Evolutionary conservation across 2,329 filamentous ascomycete species (phyloP).

Genomic region (Anthostomella pinea): DNA sequence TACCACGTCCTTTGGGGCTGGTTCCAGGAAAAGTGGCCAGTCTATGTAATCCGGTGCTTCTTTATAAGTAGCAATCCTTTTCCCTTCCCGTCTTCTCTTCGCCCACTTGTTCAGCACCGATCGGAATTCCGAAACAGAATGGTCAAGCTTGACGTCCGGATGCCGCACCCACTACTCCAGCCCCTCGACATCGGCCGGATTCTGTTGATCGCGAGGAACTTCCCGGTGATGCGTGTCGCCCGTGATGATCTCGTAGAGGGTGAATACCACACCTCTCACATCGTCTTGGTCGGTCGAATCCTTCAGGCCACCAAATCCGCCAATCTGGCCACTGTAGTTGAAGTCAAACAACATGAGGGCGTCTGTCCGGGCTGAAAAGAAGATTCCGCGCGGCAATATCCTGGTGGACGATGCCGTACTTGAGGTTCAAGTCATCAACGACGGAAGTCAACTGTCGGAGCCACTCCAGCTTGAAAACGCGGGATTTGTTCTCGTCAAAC

Average conservation of each 20-base stretch:
- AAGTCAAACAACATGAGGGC: conserved; percentile 37
- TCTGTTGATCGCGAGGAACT: conserved; percentile 25
- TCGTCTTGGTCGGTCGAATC: conserved; percentile 26
- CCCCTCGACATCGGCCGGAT: conserved; percentile 13
- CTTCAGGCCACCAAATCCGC: background rate
- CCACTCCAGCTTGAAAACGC: conserved; percentile 36
- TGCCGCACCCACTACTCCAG: conserved; percentile 31
- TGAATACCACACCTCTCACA: conserved; percentile 34
- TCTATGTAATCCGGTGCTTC: conserved; percentile 2
- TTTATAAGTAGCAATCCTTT: conserved; percentile 4
- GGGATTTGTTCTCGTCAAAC: conserved; percentile 26
- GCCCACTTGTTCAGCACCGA: conserved; percentile 3
- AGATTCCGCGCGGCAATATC: conserved; percentile 39
- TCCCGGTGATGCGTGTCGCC: conserved; percentile 22
- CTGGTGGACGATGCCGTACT: conserved; percentile 36
- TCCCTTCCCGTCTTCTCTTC: conserved; percentile 11
- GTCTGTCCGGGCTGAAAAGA: conserved; percentile 34
- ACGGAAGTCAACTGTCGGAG: conserved; percentile 35
- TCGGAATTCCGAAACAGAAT: conserved; percentile 21
- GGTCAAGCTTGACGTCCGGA: conserved; percentile 32
- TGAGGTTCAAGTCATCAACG: conserved; percentile 38
- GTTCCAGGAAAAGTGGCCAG: background rate
- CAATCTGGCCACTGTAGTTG: conserved; percentile 26
- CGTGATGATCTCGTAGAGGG: conserved; percentile 36
- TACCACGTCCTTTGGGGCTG: conserved; percentile 8